A percentile compares a stretch with the other conserved stretches of the same genome.
phyloP scores from a whole-genome alignment of 192 early-diverging fungal species.

The Linnemannia exigua region DNA sequence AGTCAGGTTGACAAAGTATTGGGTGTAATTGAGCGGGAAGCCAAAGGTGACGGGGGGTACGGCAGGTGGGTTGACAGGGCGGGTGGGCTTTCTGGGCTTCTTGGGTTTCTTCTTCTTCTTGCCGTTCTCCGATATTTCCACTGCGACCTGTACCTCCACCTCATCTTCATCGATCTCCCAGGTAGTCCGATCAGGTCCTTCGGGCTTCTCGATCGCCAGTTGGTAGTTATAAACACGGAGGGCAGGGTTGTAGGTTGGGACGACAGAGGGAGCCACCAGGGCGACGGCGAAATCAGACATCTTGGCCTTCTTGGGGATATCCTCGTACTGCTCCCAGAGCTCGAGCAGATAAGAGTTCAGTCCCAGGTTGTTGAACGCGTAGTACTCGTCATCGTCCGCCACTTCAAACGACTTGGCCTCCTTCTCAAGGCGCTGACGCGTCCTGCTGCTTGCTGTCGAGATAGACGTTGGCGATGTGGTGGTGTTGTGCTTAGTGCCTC shows the following conservation, averaged over 20 bases:
- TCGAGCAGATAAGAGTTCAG: conserved; percentile 57
- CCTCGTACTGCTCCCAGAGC: conserved; percentile 56
- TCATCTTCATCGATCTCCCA: neutral
- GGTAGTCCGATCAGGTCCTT: neutral
- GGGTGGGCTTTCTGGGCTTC: conserved; percentile 44
- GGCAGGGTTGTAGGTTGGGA: conserved; percentile 74
- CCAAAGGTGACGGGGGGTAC: conserved; percentile 48
- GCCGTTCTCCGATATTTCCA: conserved; percentile 8
- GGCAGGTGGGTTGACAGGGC: conserved; percentile 29
- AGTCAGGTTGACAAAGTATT: conserved; percentile 60
- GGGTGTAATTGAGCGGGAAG: conserved; percentile 54
- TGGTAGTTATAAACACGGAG: conserved; percentile 75
- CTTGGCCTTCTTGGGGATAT: conserved; percentile 40
- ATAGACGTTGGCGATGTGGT: neutral
- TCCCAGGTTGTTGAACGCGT: conserved; percentile 30
- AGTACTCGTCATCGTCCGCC: conserved; percentile 54
- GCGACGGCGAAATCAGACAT: conserved; percentile 55
- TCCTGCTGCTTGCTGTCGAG: neutral
- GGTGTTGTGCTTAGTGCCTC: neutral
- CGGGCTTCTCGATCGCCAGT: conserved; percentile 31
- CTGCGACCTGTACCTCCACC: neutral
- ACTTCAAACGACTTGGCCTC: conserved; percentile 42
- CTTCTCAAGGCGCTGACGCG: conserved; percentile 56
- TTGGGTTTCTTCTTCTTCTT: conserved; percentile 39
- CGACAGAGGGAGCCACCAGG: conserved; percentile 72